These are phyloP conservation scores for Nicotiana knightiana DNA, from an alignment of 257 asterid species.

Conservation along the genomic window DNA sequence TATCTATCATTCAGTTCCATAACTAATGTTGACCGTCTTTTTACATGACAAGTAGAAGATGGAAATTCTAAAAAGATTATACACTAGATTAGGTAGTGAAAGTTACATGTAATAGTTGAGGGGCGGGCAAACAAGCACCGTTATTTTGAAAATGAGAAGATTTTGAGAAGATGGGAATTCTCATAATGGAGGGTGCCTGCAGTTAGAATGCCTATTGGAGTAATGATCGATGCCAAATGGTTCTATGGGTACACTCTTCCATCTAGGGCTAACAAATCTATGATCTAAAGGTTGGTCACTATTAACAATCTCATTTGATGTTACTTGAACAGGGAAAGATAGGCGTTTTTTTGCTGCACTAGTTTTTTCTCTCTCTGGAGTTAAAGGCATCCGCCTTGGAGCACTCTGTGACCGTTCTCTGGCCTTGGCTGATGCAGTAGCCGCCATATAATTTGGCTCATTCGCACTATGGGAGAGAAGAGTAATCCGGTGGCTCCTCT, in stretches of 20 bases:
- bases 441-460: slow-evolving; percentile 63
- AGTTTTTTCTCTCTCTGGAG: slow-evolving; percentile 41
- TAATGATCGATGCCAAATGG: neutral
- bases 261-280: neutral
- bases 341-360: slow-evolving; percentile 50
- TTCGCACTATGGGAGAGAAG: slow-evolving; percentile 26
- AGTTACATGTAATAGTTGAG: neutral
- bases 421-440: slow-evolving; percentile 74
- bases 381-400: slow-evolving; percentile 46
- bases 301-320: neutral
- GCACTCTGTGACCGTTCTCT: slow-evolving; percentile 56
- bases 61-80: too few species aligned
- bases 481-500: slow-evolving; percentile 22
- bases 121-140: neutral
- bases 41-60: neutral
- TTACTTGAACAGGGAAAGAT: slow-evolving; percentile 33
- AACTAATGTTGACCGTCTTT: neutral
- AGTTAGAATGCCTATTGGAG: neutral
- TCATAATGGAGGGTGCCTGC: neutral
- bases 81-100: neutral
- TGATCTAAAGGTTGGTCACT: neutral
- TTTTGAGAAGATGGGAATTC: neutral
- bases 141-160: too few species aligned
- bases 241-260: neutral
- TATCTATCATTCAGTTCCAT: neutral